Conservation (phyloP, 768 basidiomycete species). For the Mrakia blollopis region DNA sequence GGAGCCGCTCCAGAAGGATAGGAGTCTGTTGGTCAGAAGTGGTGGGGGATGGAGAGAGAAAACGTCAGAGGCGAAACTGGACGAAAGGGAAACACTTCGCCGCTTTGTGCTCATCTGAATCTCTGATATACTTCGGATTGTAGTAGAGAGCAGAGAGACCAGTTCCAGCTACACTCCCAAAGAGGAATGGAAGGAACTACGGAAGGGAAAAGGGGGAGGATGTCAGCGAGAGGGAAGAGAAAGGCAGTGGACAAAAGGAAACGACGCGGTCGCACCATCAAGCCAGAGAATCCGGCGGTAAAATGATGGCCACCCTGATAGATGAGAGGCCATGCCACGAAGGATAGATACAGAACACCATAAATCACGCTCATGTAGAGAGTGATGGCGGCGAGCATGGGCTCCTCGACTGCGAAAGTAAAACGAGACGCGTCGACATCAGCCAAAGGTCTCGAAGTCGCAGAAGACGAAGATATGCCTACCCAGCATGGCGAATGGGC, state of each 20-base stretch:
- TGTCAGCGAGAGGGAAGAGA: too few relatives aligned
- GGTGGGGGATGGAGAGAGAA: conserved; percentile 41
- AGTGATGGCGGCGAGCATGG: conserved; percentile 35
- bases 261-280: conserved; percentile 45
- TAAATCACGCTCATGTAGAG: conserved; percentile 33
- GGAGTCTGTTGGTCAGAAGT: conserved; percentile 37
- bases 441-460: too few relatives aligned
- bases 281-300: conserved; percentile 42
- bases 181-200: neutral
- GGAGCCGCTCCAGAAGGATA: conserved; percentile 39
- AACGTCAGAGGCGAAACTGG: conserved; percentile 43
- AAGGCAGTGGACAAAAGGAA: conserved; percentile 37
- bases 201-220: neutral
- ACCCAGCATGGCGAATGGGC: conserved; percentile 43
- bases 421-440: too few relatives aligned
- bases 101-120: neutral
- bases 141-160: neutral
- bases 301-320: conserved; percentile 43
- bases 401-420: conserved; percentile 36
- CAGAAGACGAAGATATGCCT: too few relatives aligned
- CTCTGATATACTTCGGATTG: neutral
- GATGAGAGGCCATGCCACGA: conserved; percentile 37
- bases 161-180: neutral
- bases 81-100: conserved; percentile 35
- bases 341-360: conserved; percentile 43